These are phyloP conservation scores for Leucogyrophana mollusca DNA, from an alignment of 768 basidiomycete species.

Conservation along the genomic window DNA sequence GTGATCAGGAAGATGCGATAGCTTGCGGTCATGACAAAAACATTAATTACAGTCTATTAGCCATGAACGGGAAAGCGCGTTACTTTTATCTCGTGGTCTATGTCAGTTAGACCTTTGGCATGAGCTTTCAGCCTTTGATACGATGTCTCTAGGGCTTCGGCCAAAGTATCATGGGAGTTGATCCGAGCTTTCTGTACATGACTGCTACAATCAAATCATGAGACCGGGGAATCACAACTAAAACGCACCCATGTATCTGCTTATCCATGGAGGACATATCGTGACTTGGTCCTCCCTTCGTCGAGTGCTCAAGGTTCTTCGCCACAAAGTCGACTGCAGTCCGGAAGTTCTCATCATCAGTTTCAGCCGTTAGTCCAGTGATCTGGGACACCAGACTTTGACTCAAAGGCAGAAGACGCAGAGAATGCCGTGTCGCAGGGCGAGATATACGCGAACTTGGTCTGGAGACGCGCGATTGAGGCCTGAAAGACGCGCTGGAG, in stretches of 20 bases:
- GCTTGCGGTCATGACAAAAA: slow-evolving; percentile 31
- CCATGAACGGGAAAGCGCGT: slow-evolving; percentile 3
- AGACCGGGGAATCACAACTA: slow-evolving; percentile 5
- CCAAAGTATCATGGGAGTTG: slow-evolving; percentile 59
- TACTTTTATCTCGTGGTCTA: slow-evolving; percentile 69
- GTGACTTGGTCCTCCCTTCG: slow-evolving; percentile 55
- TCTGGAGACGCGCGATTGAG: slow-evolving; percentile 33
- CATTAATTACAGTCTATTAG: no score
- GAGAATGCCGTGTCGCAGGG: slow-evolving; percentile 47
- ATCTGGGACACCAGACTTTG: slow-evolving; percentile 56
- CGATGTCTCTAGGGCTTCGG: slow-evolving; percentile 56
- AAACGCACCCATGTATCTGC: slow-evolving; percentile 52
- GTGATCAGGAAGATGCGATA: slow-evolving; percentile 65
- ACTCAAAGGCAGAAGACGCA: slow-evolving; percentile 52
- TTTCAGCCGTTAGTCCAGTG: slow-evolving; percentile 46
- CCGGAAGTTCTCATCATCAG: slow-evolving; percentile 43
- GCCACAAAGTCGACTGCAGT: slow-evolving; percentile 54
- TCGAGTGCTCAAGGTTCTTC: slow-evolving; percentile 57
- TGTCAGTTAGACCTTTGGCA: slow-evolving; percentile 48
- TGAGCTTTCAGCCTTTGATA: slow-evolving; percentile 52
- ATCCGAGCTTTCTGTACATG: slow-evolving; percentile 68
- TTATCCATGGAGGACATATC: slow-evolving; percentile 57
- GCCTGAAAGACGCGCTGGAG: slow-evolving; percentile 40
- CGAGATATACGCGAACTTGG: slow-evolving; percentile 48
- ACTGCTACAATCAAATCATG: slow-evolving; percentile 29